Evolutionary conservation across 108 stramenopile genomes (phyloP), one percentile per base, ranked within the genome.

Genomic region (Cyclotella choctawhatcheeana): DNA sequence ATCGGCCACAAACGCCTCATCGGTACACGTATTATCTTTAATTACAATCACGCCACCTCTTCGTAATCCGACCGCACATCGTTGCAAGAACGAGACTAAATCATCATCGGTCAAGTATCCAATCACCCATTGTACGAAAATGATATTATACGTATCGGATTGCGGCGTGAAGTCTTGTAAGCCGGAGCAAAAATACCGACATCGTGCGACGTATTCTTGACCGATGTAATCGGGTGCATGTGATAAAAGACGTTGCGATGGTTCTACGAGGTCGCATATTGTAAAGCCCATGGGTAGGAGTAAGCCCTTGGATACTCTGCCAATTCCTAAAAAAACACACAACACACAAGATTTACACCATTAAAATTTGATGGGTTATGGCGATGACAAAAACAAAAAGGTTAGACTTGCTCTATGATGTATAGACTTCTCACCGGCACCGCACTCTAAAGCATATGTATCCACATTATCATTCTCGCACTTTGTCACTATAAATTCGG

Each of bases 51-150:
- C 60, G 5, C 96, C 93, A 43, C 88, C 91, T 26, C 72, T 44
- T 40, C 54, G 54, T 56, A 97, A 78, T n/a, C 78, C 76, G 17
- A 69, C 18, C 4, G 71, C 82, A 70, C 91, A 89, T 52, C 93
- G 69, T 44, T 79, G 72, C 67, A 97, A 73, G 54, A 97, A 93
- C 12, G 66, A 52, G 44, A 97, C 82, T 26, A 92, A 73, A 68
- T 97, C 97, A 1, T 80, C 73, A 77, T 97, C 97, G 4, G 93
- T 93, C 52, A 97, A 71, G 67, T 98, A 96, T 13, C 92, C 89
- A 12, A 96, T 77, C 10, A 88, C 88, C 97, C 97, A 98, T 74
- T 98, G 97, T 43, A 98, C 86, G 94, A 96, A 98, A 56, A 98
- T 83, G 7, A 98, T 70, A 67, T 93, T 85, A 79, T 95, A 93